A percentile compares a stretch with the other conserved stretches of the same genome.
These are phyloP conservation scores for Lachancea dasiensis DNA, from an alignment of 805 yeast species.

Conservation along the genomic window DNA sequence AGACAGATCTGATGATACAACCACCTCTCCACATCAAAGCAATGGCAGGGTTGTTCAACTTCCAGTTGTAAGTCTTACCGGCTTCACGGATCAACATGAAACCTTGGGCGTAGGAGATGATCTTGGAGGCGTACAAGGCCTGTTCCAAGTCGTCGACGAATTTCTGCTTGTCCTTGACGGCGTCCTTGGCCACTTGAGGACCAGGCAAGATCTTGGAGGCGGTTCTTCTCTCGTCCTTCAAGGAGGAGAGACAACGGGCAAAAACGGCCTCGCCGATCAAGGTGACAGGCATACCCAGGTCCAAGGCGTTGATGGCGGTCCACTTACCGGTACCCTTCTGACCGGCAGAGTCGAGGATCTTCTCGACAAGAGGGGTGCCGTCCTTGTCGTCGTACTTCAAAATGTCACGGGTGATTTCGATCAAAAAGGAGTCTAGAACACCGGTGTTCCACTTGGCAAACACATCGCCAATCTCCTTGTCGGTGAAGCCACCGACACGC, in stretches of 20 bases:
- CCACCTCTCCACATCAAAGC: constrained; percentile 99
- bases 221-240: constrained; percentile 83
- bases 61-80: constrained; percentile 94
- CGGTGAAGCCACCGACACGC: constrained; percentile 84
- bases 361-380: constrained; percentile 91
- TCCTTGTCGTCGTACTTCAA: constrained; percentile 83
- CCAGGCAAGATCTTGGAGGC: constrained; percentile 79
- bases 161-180: constrained; percentile 67
- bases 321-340: constrained; percentile 99
- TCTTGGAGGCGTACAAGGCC: constrained; percentile 97
- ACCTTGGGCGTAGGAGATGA: constrained; percentile 98
- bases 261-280: constrained; percentile 98
- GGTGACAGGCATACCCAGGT: constrained; percentile 97
- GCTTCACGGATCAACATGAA: constrained; percentile 99
- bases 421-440: constrained; percentile 92
- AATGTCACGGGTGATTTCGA: constrained; percentile 95
- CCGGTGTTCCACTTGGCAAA: constrained; percentile 94
- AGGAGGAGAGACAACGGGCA: constrained; percentile 89
- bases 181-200: constrained; percentile 60
- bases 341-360: constrained; percentile 94
- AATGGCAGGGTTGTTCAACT: constrained; percentile 94
- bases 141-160: constrained; percentile 93
- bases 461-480: constrained; percentile 90
- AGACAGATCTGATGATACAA: constrained; percentile 97
- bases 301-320: constrained; percentile 98